These are phyloP conservation scores for Pontederia crassipes DNA, from an alignment of 176 grass and related monocot species.

Conservation along the genomic window DNA sequence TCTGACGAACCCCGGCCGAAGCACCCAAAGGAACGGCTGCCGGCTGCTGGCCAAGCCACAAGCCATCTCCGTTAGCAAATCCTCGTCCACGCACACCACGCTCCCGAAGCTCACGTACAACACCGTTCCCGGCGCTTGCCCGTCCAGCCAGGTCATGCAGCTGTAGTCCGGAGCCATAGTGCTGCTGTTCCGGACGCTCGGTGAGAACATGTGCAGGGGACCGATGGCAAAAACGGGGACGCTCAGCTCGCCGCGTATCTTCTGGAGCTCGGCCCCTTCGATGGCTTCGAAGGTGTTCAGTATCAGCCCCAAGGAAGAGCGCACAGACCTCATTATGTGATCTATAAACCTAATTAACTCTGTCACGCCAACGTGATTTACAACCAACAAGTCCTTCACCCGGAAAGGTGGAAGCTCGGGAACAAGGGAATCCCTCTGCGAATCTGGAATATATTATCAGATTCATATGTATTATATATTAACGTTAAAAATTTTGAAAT, in stretches of 20 bases:
- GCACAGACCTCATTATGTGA: too few relatives aligned
- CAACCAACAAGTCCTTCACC: constrained; percentile 13
- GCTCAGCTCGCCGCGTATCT: not conserved
- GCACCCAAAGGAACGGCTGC: constrained; percentile 36
- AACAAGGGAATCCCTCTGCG: constrained; percentile 1
- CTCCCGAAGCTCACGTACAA: constrained; percentile 35
- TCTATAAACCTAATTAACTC: not conserved
- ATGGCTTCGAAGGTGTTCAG: constrained; percentile 2
- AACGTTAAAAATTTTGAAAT: too few relatives aligned
- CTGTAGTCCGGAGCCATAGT: constrained; percentile 10
- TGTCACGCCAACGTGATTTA: not conserved
- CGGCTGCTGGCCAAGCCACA: constrained; percentile 20
- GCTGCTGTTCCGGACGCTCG: not conserved
- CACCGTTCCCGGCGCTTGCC: constrained; percentile 10
- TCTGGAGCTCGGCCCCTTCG: not conserved
- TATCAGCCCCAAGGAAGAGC: constrained; percentile 16
- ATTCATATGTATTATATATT: too few relatives aligned
- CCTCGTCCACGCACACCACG: constrained; percentile 12
- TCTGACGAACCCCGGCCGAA: constrained; percentile 14
- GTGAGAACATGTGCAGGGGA: constrained; percentile 17
- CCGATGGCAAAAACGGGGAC: constrained; percentile 21
- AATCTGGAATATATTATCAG: not conserved
- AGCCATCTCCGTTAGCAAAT: constrained; percentile 16
- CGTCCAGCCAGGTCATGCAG: constrained; percentile 27
- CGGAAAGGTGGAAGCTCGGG: not conserved